These are phyloP conservation scores for Botryobasidium botryosum DNA, from an alignment of 768 basidiomycete species.

Conservation along the genomic window DNA sequence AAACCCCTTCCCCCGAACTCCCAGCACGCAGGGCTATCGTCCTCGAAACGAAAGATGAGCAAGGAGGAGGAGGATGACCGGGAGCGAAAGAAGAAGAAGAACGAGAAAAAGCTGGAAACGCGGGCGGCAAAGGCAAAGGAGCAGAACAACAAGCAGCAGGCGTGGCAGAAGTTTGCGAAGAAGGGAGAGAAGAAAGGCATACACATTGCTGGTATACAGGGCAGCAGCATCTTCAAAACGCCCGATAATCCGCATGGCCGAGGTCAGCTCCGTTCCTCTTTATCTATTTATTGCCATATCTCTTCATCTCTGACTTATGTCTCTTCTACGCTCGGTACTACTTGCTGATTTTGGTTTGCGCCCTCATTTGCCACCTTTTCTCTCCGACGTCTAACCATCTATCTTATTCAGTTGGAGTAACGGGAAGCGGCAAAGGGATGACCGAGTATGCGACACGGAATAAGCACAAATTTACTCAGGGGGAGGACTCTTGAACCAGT, in stretches of 20 bases:
- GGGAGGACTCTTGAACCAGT: too few species aligned
- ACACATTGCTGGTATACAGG: conserved; percentile 72
- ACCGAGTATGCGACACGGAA: conserved; percentile 47
- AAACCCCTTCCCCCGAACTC: conserved; percentile 41
- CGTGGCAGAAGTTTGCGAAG: conserved; percentile 92
- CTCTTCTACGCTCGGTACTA: conserved; percentile 12
- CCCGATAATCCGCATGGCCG: conserved; percentile 79
- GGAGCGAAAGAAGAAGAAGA: conserved; percentile 85
- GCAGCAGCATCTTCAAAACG: conserved; percentile 88
- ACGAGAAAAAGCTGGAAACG: conserved; percentile 79
- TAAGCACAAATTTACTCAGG: conserved; percentile 55
- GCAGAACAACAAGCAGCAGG: conserved; percentile 63
- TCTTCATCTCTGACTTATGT: conserved; percentile 8
- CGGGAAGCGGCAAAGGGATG: conserved; percentile 80
- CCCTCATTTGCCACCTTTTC: conserved; percentile 7
- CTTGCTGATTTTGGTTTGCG: neutral
- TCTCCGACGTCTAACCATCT: conserved; percentile 11
- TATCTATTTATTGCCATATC: neutral
- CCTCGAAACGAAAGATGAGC: conserved; percentile 54
- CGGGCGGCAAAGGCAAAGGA: conserved; percentile 79
- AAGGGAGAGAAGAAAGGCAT: conserved; percentile 88
- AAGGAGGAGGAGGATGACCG: conserved; percentile 75
- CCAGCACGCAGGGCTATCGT: conserved; percentile 18
- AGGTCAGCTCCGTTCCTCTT: conserved; percentile 31
- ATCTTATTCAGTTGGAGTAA: conserved; percentile 57